phyloP scores from a whole-genome alignment of 2,329 filamentous ascomycete species.

The Ambrosiella beaveri region DNA sequence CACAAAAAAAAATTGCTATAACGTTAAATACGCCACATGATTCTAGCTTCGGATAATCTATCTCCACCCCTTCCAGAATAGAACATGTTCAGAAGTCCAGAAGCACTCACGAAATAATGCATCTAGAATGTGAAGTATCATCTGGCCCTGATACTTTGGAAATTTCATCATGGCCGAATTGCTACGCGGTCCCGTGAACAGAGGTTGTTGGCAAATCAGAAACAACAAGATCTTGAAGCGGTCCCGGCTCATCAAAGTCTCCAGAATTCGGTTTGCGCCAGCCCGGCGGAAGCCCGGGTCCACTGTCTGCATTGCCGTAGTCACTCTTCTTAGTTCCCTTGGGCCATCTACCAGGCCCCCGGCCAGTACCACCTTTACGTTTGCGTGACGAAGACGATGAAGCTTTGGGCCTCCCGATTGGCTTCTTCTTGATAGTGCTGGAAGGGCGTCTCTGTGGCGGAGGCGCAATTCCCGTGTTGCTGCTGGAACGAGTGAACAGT shows the following conservation, averaged over 20 bases:
- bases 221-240: background rate
- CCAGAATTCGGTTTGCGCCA: conserved; percentile 21
- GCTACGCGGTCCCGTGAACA: background rate
- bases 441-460: conserved; percentile 22
- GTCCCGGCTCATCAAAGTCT: background rate
- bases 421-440: conserved; percentile 16
- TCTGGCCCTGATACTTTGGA: background rate
- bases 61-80: no score
- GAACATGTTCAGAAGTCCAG: no score
- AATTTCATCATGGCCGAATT: background rate
- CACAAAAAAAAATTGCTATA: no score
- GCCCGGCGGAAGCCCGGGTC: conserved; percentile 43
- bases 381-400: conserved; percentile 8
- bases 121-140: background rate
- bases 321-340: conserved; percentile 53
- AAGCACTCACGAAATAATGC: no score
- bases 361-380: conserved; percentile 37
- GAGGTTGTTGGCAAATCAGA: background rate
- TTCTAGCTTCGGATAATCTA: no score
- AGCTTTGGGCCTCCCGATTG: conserved; percentile 17
- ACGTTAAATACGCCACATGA: no score
- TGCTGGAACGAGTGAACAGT: conserved; percentile 17
- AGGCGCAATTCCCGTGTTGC: conserved; percentile 18
- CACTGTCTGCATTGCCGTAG: conserved; percentile 48
- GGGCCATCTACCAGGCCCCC: conserved; percentile 48